These are phyloP conservation scores for Leptographium flavum DNA, from an alignment of 2,329 filamentous ascomycete species.

Conservation along the genomic window DNA sequence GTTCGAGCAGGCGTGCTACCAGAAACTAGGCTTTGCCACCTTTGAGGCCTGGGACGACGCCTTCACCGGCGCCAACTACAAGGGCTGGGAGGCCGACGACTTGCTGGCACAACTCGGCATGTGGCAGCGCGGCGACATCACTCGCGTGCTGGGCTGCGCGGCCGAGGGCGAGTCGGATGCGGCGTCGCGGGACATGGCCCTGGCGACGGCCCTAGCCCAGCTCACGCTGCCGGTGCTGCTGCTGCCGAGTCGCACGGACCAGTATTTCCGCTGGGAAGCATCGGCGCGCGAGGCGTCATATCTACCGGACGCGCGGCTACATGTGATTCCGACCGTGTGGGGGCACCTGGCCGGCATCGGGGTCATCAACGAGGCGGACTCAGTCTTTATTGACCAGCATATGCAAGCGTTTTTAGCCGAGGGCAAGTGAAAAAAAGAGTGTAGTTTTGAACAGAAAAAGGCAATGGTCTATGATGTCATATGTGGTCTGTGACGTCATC, in stretches of 20 bases:
- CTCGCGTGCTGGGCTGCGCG: slow-evolving; percentile 14
- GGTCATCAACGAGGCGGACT: slow-evolving; percentile 1
- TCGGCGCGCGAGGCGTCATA: slow-evolving; percentile 55
- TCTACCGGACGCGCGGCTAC: slow-evolving; percentile 2
- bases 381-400: slow-evolving; percentile 4
- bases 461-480: no score
- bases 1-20: slow-evolving; percentile 57
- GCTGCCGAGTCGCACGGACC: slow-evolving; percentile 56
- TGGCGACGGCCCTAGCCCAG: slow-evolving; percentile 47
- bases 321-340: slow-evolving; percentile 9
- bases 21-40: slow-evolving; percentile 49
- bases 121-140: slow-evolving; percentile 64
- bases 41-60: slow-evolving; percentile 61
- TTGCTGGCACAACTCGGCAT: slow-evolving; percentile 41
- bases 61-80: slow-evolving; percentile 65
- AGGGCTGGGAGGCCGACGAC: slow-evolving; percentile 13
- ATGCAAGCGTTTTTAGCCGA: neutral
- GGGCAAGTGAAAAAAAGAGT: neutral
- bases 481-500: neutral
- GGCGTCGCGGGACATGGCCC: slow-evolving; percentile 57
- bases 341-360: slow-evolving; percentile 10
- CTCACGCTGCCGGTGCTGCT: slow-evolving; percentile 64
- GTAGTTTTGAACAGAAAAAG: no score
- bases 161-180: slow-evolving; percentile 39
- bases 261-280: slow-evolving; percentile 74